Evolutionary conservation across 305 asterid genomes (phyloP), one percentile per base, ranked within the genome.

Genomic region (Plantago rigida): DNA sequence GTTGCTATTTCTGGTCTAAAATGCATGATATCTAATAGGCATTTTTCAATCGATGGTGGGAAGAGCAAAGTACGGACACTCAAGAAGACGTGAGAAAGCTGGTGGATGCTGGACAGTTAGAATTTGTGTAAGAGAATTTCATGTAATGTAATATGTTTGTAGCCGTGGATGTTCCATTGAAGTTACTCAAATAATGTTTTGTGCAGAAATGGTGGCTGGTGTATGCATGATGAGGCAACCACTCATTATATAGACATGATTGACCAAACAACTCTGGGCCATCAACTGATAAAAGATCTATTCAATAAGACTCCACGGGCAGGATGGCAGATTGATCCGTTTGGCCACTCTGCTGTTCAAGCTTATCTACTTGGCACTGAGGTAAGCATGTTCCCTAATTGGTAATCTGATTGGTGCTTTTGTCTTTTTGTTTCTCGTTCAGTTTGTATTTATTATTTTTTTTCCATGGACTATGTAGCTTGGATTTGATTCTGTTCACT

Each of bases 251-350:
- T 88, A 50, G 96, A 88, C 75, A 79, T 88, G 96, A 88, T 88
- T 57, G 96, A 88, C 77, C 96, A 88, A 76, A 88, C 96, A 51
- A 86, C 96, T 44, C 74, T 85, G 7, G 96, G 96, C 29, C 96
- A 88, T 71, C 84, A 57, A n/a, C 22, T 82, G 70, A 77, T 88
- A 63, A 81, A 79, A 79, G 76, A 71, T 61, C 81, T 79, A 56
- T 88, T 88, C 68, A 84, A 86, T 22, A 82, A 63, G 69, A 84
- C 90, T 54, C 96, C 96, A 55, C 88, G 96, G 29, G 93, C 90
- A 5, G 96, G 96, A 73, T 88, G 96, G 96, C 96, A 88, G 76
- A 87, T 87, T 14, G 96, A 87, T 79, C 96, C 96, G 24, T 87
- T 87, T 51, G 96, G 96, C 50, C 96, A 87, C 69, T 88, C 96